Evolutionary conservation across 208 protist species (phyloP).

Genomic region (Phytomonas sp.): DNA sequence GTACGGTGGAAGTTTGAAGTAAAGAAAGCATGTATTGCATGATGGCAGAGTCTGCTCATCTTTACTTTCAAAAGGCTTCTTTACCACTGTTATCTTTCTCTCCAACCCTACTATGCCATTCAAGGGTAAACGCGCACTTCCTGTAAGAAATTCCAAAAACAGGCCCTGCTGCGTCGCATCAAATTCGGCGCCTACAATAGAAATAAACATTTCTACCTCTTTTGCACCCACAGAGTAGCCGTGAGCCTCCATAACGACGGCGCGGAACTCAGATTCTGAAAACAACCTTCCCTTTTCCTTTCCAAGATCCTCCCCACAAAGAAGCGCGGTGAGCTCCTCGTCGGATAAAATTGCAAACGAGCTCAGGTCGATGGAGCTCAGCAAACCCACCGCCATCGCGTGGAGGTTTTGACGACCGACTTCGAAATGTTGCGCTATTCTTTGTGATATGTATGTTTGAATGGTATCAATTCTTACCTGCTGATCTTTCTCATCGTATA

Average conservation of each 20-base stretch:
- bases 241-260: conserved; percentile 53
- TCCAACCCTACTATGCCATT: conserved; percentile 68
- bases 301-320: conserved; percentile 34
- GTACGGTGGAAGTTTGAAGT: conserved; percentile 88
- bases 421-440: conserved; percentile 20
- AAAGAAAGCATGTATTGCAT: conserved; percentile 89
- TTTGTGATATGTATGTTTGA: conserved; percentile 22
- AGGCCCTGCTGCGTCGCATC: conserved; percentile 46
- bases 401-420: conserved; percentile 41
- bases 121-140: conserved; percentile 62
- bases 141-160: conserved; percentile 90
- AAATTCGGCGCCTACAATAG: conserved; percentile 64
- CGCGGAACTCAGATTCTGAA: conserved; percentile 45
- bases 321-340: conserved; percentile 40
- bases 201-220: conserved; percentile 61
- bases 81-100: conserved; percentile 71
- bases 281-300: conserved; percentile 36
- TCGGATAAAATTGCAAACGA: conserved; percentile 41
- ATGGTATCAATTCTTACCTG: conserved; percentile 26
- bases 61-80: conserved; percentile 65
- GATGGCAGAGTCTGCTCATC: conserved; percentile 77
- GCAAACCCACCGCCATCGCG: conserved; percentile 52
- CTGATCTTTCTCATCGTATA: conserved; percentile 42
- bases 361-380: conserved; percentile 47
- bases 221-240: conserved; percentile 62